Percentiles rank a stretch among this genome's conserved stretches.
Evolutionary conservation across 805 yeast genomes (phyloP).

Genomic region (Lachancea nothofagi): DNA sequence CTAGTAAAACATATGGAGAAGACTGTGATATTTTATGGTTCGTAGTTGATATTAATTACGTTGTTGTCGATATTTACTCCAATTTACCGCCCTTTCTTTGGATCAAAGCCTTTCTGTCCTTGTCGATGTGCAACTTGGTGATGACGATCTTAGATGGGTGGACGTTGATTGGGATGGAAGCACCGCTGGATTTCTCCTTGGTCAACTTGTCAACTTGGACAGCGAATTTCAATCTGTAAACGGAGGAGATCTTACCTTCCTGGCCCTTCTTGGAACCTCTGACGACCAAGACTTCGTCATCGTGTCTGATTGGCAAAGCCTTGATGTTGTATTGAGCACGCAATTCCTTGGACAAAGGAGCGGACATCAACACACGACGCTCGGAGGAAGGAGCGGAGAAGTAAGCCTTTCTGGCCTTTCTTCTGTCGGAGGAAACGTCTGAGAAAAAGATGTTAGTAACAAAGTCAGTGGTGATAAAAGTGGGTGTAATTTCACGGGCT

Average conservation of each 20-base stretch:
- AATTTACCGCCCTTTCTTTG: conserved; percentile 96
- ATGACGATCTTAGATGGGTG: conserved; percentile 99
- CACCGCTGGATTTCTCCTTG: conserved; percentile 97
- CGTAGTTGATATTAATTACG: too few relatives aligned
- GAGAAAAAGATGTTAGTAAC: conserved; percentile 30
- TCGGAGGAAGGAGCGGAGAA: conserved; percentile 95
- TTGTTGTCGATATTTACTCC: conserved; percentile 52
- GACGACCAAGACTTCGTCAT: conserved; percentile 90
- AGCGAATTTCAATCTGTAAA: conserved; percentile 97
- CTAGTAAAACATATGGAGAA: conserved; percentile 10
- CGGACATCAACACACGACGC: conserved; percentile 92
- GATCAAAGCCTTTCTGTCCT: conserved; percentile 97
- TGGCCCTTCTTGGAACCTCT: conserved; percentile 99
- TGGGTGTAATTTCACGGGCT: background rate
- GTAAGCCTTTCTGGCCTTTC: conserved; percentile 99
- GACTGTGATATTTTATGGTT: too few relatives aligned
- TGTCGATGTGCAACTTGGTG: conserved; percentile 96
- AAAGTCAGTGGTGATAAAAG: background rate
- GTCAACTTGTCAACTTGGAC: conserved; percentile 95
- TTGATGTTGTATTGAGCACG: conserved; percentile 94
- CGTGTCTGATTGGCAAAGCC: conserved; percentile 95
- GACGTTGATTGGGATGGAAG: conserved; percentile 92
- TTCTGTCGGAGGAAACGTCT: conserved; percentile 99
- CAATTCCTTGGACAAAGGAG: conserved; percentile 98
- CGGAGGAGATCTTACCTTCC: conserved; percentile 96